Conservation (phyloP, 495 filamentous ascomycete genomes). For the Cryomyces antarcticus region DNA sequence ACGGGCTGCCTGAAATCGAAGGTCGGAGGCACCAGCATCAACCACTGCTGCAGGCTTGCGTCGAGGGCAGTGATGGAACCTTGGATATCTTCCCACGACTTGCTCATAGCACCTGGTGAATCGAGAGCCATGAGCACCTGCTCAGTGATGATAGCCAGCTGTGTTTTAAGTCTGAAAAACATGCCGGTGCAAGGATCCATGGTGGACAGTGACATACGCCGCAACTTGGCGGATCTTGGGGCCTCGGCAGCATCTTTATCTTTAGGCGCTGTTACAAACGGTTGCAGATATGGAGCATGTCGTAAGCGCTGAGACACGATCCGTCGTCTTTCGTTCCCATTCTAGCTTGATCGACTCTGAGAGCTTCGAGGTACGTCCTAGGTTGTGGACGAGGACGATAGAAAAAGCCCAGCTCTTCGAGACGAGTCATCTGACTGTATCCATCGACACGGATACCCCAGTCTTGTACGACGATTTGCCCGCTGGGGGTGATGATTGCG, state of each 20-base stretch:
- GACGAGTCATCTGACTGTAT: too few species aligned
- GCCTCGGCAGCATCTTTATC: background rate
- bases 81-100: constrained; percentile 41
- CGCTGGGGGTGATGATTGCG: constrained; percentile 1
- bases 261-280: background rate
- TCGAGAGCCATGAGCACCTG: constrained; percentile 38
- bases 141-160: constrained; percentile 31
- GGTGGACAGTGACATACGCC: background rate
- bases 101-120: constrained; percentile 28
- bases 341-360: too few species aligned
- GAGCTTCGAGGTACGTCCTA: too few species aligned
- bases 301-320: background rate
- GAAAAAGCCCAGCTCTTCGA: too few species aligned
- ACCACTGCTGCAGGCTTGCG: constrained; percentile 33
- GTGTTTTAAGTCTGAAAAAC: constrained; percentile 29
- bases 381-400: too few species aligned
- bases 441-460: background rate
- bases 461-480: background rate
- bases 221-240: background rate
- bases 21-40: background rate
- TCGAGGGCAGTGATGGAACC: constrained; percentile 31
- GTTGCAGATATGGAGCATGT: background rate
- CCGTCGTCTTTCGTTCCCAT: background rate
- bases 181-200: constrained; percentile 9
- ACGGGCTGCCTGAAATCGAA: background rate